A percentile compares a stretch with the other conserved stretches of the same genome.
Evolutionary conservation across 768 basidiomycete genomes (phyloP).

Genomic region (Hypholoma fasciculare): DNA sequence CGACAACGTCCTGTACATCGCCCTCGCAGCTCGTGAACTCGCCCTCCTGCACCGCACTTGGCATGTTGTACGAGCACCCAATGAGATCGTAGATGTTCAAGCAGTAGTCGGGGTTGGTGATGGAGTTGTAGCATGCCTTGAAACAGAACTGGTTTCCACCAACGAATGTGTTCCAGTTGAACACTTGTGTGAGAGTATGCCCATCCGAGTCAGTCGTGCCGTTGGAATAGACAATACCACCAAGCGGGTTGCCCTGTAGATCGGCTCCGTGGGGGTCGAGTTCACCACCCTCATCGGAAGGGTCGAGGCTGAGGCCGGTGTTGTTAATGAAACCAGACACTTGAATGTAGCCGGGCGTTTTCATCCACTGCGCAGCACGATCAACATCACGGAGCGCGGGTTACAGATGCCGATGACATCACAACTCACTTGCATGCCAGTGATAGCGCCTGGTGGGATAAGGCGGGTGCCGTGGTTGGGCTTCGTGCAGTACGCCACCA

Average conservation of each 20-base stretch:
- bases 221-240: constrained; percentile 67
- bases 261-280: constrained; percentile 79
- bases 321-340: constrained; percentile 69
- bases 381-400: neutral
- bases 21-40: constrained; percentile 64
- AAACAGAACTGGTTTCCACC: constrained; percentile 62
- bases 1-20: constrained; percentile 61
- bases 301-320: constrained; percentile 48
- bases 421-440: constrained; percentile 56
- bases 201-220: constrained; percentile 44
- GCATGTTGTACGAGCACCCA: constrained; percentile 70
- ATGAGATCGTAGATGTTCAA: constrained; percentile 71
- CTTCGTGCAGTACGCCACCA: constrained; percentile 80
- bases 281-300: constrained; percentile 71
- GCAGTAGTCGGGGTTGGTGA: constrained; percentile 49
- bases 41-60: constrained; percentile 54
- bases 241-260: constrained; percentile 73
- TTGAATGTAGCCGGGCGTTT: constrained; percentile 58
- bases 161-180: constrained; percentile 75
- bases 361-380: constrained; percentile 24
- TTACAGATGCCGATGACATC: too few species aligned
- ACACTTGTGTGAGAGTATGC: constrained; percentile 49
- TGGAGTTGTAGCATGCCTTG: constrained; percentile 64
- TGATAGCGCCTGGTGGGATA: constrained; percentile 66
- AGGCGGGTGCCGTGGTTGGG: constrained; percentile 68